Evolutionary conservation across 108 stramenopile species (phyloP).

Genomic region (Conticribra weissflogii): DNA sequence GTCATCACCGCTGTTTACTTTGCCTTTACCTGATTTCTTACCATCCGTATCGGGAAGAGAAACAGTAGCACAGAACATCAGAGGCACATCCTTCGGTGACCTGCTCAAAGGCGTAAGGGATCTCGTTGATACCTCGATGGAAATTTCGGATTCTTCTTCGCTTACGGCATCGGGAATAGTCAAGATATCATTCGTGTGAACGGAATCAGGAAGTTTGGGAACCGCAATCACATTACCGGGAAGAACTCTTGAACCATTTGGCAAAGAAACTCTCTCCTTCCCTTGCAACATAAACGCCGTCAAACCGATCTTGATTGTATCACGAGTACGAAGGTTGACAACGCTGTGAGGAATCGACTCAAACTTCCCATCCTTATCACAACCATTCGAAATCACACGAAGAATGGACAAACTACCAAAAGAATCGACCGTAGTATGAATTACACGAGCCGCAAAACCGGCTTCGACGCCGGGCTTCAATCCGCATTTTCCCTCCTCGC

Average conservation of each 20-base stretch:
- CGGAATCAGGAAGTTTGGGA: slow-evolving; percentile 29
- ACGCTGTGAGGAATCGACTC: slow-evolving; percentile 32
- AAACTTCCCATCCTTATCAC: slow-evolving; percentile 15
- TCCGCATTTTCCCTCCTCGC: slow-evolving; percentile 18
- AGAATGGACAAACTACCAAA: slow-evolving; percentile 42
- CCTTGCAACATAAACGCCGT: slow-evolving; percentile 34
- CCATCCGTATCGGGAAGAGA: slow-evolving; percentile 14
- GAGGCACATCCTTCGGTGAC: slow-evolving; percentile 17
- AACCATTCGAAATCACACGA: slow-evolving; percentile 32
- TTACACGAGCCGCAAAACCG: slow-evolving; percentile 40
- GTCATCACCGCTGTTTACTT: slow-evolving; percentile 26
- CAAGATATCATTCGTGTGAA: slow-evolving; percentile 37
- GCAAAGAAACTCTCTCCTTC: slow-evolving; percentile 32
- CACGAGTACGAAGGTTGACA: slow-evolving; percentile 35
- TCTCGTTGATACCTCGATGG: slow-evolving; percentile 23
- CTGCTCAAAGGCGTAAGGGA: slow-evolving; percentile 39
- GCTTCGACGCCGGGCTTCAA: slow-evolving; percentile 37
- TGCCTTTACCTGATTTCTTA: slow-evolving; percentile 19
- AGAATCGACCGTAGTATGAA: slow-evolving; percentile 35
- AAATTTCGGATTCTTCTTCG: slow-evolving; percentile 38
- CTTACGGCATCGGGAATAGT: slow-evolving; percentile 25
- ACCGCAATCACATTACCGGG: slow-evolving; percentile 44
- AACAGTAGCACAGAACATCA: slow-evolving; percentile 36
- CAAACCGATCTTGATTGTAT: slow-evolving; percentile 32
- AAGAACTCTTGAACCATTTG: slow-evolving; percentile 17